These are phyloP conservation scores for Solanum ahanhuiri DNA, from an alignment of 257 asterid genomes.

Conservation along the genomic window DNA sequence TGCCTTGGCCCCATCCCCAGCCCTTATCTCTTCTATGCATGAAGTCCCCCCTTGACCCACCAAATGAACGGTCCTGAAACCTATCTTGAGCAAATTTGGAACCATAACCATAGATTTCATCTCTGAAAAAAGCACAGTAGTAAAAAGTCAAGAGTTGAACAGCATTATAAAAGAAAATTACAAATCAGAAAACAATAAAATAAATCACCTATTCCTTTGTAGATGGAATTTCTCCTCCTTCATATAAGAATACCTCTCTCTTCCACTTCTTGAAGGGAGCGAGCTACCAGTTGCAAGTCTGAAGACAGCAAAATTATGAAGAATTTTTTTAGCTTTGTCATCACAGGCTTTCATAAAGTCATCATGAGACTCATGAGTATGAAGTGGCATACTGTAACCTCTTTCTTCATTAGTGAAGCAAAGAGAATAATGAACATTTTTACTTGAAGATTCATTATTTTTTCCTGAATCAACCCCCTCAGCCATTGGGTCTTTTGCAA, in stretches of 20 bases:
- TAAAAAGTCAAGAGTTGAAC: background rate
- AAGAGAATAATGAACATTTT: no score
- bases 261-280: conserved; percentile 39
- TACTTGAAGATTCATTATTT: background rate
- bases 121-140: no score
- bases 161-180: background rate
- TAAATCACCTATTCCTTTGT: conserved; percentile 50
- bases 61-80: conserved; percentile 13
- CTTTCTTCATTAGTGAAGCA: no score
- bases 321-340: no score
- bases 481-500: conserved; percentile 13
- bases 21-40: conserved; percentile 55
- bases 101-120: no score
- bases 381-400: no score
- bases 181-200: background rate
- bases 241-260: conserved; percentile 44
- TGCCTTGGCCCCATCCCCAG: conserved; percentile 7
- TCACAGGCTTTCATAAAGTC: no score
- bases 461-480: conserved; percentile 14
- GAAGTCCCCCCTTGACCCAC: conserved; percentile 42
- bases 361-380: no score
- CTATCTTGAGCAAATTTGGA: no score
- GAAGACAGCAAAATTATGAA: no score
- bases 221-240: conserved; percentile 37
- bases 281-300: conserved; percentile 28